Evolutionary conservation across 805 yeast species (phyloP).

Genomic region (Cyberlindnera veronae): DNA sequence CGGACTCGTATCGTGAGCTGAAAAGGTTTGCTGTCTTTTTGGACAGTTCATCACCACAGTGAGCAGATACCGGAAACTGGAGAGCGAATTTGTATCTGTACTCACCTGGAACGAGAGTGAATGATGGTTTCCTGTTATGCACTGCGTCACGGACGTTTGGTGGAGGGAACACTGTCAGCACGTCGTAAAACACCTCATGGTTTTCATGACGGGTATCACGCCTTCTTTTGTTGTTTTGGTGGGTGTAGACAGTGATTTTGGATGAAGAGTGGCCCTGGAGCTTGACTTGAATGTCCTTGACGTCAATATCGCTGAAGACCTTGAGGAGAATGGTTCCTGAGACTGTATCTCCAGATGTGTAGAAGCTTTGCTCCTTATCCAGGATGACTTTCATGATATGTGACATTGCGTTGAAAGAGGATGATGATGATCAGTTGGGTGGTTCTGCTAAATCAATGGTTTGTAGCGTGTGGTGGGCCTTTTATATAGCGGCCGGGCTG

Average conservation of each 20-base stretch:
- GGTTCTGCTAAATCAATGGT: too few species aligned
- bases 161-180: constrained; percentile 50
- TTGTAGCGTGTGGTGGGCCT: too few species aligned
- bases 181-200: constrained; percentile 48
- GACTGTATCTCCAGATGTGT: constrained; percentile 17
- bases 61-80: constrained; percentile 29
- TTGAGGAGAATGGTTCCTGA: constrained; percentile 16
- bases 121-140: constrained; percentile 29
- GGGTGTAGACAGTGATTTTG: constrained; percentile 24
- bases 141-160: constrained; percentile 43
- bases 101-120: constrained; percentile 39
- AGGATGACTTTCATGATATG: constrained; percentile 9
- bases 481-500: too few species aligned
- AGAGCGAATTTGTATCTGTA: constrained; percentile 44
- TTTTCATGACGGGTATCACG: constrained; percentile 4
- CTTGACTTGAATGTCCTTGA: constrained; percentile 48
- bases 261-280: constrained; percentile 47
- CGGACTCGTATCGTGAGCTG: constrained; percentile 15
- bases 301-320: constrained; percentile 32
- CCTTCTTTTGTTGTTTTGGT: constrained; percentile 7
- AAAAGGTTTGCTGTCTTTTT: constrained; percentile 16
- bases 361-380: constrained; percentile 10
- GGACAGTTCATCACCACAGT: constrained; percentile 21
- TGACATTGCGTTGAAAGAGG: too few species aligned
- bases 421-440: too few species aligned